Evolutionary conservation across 495 filamentous ascomycete genomes (phyloP), one percentile per base, ranked within the genome.

Genomic region (Aspergillus bridgeri): DNA sequence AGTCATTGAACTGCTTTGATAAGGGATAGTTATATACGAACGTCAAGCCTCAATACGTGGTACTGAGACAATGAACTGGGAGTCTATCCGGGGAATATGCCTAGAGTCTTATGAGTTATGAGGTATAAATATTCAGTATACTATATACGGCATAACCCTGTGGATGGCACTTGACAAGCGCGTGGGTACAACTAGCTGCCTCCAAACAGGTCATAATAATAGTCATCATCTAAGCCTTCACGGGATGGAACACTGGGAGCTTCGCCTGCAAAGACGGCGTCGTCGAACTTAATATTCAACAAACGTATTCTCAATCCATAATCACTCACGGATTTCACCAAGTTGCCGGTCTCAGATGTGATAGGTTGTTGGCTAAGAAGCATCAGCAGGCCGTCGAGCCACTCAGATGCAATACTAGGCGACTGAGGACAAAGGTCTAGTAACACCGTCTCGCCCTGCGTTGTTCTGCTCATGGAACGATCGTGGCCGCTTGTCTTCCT

Each of bases 361-460:
- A 99, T 96, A 11, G 94, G 94, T 44, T 92, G 86, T 68, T 99
- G 94, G 67, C 92, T 90, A 27, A 99, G 79, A 43, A 99, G 75
- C 92, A 99, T 96, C 22, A 97, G 83, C 50, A 99, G 73, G 1
- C 95, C 95, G 68, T 99, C 95, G 0, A 98, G 76, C 94, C 94
- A 99, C 71, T 99, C 95, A 2, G 92, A 92, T 11, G 94, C 95
- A 21, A 92, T 69, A 58, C 84, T 89, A 63, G 94, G 89, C 25
- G 86, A 88, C 47, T 86, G 77, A 5, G 95, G 92, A 58, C 90
- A 83, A n/a, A 99, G 80, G 7, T 83, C 88, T 48, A 99, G 78
- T 7, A 98, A 81, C 0, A 88, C 79, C 19, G 73, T 67, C 62
- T 90, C 87, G 58, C 79, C 78, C 15, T 74, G 71, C 18, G 77